These are phyloP conservation scores for Jatropha podagrica DNA, from an alignment of 441 rosid genomes.

Conservation along the genomic window DNA sequence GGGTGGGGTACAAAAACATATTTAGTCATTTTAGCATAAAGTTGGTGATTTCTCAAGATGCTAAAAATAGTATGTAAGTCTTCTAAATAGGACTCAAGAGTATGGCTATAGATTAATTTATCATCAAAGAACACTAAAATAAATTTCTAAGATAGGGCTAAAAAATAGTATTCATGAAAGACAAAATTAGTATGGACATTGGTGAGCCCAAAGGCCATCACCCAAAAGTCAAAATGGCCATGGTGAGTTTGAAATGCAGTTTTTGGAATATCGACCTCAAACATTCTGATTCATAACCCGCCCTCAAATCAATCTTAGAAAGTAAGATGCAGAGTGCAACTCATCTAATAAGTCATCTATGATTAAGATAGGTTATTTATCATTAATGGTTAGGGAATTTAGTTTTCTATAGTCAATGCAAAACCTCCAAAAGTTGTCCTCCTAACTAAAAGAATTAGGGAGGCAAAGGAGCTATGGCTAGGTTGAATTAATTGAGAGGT, in stretches of 20 bases:
- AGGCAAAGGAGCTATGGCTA: background rate
- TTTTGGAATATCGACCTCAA: background rate
- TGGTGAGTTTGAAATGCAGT: background rate
- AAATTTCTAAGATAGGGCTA: background rate
- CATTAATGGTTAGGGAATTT: background rate
- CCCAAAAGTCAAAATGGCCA: background rate
- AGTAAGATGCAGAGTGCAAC: background rate
- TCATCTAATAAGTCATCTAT: background rate
- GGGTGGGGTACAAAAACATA: no score
- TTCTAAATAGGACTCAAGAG: accelerated
- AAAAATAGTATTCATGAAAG: background rate
- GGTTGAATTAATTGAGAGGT: background rate
- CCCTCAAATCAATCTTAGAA: background rate
- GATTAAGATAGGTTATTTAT: background rate
- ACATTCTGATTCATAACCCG: background rate
- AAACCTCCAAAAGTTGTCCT: background rate
- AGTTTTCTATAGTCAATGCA: background rate
- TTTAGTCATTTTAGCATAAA: background rate
- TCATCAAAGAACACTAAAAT: background rate
- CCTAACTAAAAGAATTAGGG: background rate
- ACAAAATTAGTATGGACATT: background rate
- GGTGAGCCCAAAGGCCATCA: background rate
- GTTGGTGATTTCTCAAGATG: background rate
- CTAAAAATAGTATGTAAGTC: background rate
- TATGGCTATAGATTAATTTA: background rate